Conservation (phyloP, 2,329 filamentous ascomycete species). For the Calonectria multiphialidica region DNA sequence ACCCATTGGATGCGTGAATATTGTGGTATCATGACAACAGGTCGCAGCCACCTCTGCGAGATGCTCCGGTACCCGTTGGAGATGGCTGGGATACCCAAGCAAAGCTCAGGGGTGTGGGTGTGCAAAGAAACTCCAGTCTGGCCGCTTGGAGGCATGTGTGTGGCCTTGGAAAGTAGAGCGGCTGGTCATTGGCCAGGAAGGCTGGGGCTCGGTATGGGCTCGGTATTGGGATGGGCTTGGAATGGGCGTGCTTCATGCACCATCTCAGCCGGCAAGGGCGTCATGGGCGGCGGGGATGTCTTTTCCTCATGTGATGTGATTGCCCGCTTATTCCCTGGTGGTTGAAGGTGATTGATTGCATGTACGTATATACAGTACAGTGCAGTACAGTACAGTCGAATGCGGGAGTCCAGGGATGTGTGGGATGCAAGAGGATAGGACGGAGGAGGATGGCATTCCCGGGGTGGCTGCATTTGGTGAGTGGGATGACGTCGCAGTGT, state of each 20-base stretch:
- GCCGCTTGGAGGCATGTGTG: slow-evolving; percentile 5
- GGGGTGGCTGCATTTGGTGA: slow-evolving; percentile 17
- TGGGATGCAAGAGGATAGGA: slow-evolving; percentile 15
- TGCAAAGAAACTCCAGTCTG: slow-evolving; percentile 4
- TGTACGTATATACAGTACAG: slow-evolving; percentile 3
- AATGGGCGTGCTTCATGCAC: slow-evolving; percentile 21
- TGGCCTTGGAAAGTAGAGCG: neutral
- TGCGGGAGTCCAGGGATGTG: neutral
- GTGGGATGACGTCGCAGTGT: slow-evolving; percentile 6
- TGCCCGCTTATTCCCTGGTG: neutral
- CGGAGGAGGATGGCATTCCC: neutral
- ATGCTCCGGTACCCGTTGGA: neutral
- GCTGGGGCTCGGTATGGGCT: slow-evolving; percentile 3
- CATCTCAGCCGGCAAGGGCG: slow-evolving; percentile 30
- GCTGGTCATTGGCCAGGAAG: slow-evolving; percentile 19
- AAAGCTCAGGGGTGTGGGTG: neutral
- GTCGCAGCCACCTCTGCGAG: too few relatives aligned
- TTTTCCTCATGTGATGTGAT: slow-evolving; percentile 9
- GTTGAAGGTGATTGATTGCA: neutral
- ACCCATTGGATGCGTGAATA: neutral
- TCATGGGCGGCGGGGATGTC: slow-evolving; percentile 23
- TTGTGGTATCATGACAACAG: neutral
- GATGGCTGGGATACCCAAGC: neutral
- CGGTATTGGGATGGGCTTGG: too few relatives aligned
- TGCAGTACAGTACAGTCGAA: too few relatives aligned